Evolutionary conservation across 169 alveolate species (phyloP).

Genomic region (Plasmodium billcollinsi): DNA sequence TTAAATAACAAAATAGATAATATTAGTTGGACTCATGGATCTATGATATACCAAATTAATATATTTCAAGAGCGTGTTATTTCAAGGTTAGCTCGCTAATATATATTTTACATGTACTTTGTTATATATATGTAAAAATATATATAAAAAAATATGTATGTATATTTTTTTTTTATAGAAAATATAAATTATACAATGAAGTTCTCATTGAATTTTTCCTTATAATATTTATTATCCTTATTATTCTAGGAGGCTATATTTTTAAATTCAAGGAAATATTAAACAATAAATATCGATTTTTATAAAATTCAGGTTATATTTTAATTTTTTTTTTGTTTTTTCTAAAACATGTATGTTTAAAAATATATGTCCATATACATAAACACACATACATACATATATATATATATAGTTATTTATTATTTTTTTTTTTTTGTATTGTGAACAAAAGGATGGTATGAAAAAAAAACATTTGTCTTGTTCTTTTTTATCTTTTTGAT

Average conservation of each 20-base stretch:
- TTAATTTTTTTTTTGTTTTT: too few relatives aligned
- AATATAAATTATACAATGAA: neutral
- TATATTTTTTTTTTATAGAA: slow-evolving; percentile 2
- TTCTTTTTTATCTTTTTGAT: too few relatives aligned
- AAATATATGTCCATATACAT: too few relatives aligned
- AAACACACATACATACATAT: too few relatives aligned
- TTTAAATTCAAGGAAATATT: neutral
- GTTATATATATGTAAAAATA: neutral
- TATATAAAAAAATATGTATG: neutral
- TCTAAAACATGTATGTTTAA: too few relatives aligned
- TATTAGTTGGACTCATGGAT: slow-evolving; percentile 12
- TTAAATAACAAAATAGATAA: neutral
- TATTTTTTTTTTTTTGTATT: too few relatives aligned
- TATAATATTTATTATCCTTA: neutral
- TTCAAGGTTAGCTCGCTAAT: neutral
- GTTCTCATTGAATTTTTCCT: neutral
- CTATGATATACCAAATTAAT: slow-evolving; percentile 4
- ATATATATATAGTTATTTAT: too few relatives aligned
- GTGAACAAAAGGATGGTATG: too few relatives aligned
- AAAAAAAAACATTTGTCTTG: too few relatives aligned
- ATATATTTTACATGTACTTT: neutral
- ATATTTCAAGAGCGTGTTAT: neutral
- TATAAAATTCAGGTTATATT: too few relatives aligned
- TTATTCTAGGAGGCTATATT: neutral
- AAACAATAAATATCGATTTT: neutral